Evolutionary conservation across 495 filamentous ascomycete genomes (phyloP).

Genomic region (Cercophora samala): DNA sequence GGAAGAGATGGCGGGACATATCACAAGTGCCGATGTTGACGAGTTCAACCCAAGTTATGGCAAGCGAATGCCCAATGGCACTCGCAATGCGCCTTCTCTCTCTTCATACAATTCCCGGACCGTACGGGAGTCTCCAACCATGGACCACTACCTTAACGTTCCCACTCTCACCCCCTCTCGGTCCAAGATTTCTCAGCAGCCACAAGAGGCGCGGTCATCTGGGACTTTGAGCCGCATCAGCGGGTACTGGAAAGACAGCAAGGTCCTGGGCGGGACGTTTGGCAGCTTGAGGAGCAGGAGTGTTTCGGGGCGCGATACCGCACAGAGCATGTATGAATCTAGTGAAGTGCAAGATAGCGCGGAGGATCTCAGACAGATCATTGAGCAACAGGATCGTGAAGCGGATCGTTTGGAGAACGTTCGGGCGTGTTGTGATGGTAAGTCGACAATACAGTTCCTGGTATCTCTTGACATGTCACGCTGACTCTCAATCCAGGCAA

Average conservation of each 20-base stretch:
- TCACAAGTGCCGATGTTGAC: slow-evolving; percentile 71
- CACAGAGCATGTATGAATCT: slow-evolving; percentile 62
- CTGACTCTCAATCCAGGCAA: slow-evolving; percentile 57
- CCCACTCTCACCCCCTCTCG: slow-evolving; percentile 46
- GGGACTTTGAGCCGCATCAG: slow-evolving; percentile 45
- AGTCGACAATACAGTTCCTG: slow-evolving; percentile 29
- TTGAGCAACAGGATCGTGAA: slow-evolving; percentile 70
- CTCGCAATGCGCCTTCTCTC: slow-evolving; percentile 60
- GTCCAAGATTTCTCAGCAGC: slow-evolving; percentile 32
- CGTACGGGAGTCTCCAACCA: slow-evolving; percentile 53
- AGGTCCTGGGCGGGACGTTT: slow-evolving; percentile 31
- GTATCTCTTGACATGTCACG: background rate
- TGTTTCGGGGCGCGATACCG: slow-evolving; percentile 31
- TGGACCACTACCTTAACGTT: slow-evolving; percentile 41
- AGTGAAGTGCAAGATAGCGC: slow-evolving; percentile 70
- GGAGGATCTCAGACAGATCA: slow-evolving; percentile 72
- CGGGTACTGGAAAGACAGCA: slow-evolving; percentile 46
- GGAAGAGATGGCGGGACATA: slow-evolving; percentile 54
- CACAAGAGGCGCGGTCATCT: slow-evolving; percentile 24
- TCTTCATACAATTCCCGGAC: slow-evolving; percentile 79
- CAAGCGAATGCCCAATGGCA: slow-evolving; percentile 44
- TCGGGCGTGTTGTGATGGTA: slow-evolving; percentile 94
- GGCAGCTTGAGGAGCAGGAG: slow-evolving; percentile 48
- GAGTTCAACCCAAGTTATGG: slow-evolving; percentile 79
- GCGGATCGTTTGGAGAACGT: slow-evolving; percentile 87